Evolutionary conservation across 305 asterid genomes (phyloP).

Genomic region (Solanum hybrid): DNA sequence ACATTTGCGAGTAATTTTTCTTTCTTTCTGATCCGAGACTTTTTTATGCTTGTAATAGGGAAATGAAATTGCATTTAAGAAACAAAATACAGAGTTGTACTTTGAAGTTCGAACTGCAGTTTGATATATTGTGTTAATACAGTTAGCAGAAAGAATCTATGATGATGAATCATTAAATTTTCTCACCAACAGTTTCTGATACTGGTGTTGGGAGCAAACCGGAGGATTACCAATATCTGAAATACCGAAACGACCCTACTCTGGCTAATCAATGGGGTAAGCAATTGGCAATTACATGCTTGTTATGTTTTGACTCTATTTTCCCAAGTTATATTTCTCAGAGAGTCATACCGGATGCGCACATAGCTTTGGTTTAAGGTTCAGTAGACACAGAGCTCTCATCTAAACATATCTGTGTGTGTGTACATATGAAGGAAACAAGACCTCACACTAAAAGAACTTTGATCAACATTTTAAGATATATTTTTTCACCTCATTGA

Average conservation of each 20-base stretch:
- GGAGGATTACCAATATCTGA: constrained; percentile 50
- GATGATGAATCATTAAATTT: constrained; percentile 1
- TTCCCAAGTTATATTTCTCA: not conserved
- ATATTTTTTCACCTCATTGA: not conserved
- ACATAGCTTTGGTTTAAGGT: not conserved
- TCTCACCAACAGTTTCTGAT: constrained; percentile 62
- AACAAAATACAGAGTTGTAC: not conserved
- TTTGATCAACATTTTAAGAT: not conserved
- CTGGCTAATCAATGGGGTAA: constrained; percentile 59
- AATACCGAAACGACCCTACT: constrained; percentile 15
- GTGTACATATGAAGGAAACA: not conserved
- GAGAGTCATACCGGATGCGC: not conserved
- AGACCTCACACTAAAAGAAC: not conserved
- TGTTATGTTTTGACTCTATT: not conserved
- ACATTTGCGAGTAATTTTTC: not conserved
- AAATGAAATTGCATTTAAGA: not conserved
- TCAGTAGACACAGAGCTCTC: not conserved
- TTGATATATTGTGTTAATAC: not conserved
- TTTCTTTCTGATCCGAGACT: not conserved
- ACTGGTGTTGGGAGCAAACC: constrained; percentile 61
- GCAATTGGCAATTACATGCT: constrained; percentile 8
- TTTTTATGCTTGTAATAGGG: not conserved
- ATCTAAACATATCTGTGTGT: not conserved
- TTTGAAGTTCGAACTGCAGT: not conserved
- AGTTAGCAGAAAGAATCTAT: not conserved